Evolutionary conservation across 305 asterid species (phyloP).

Genomic region (Fraxinus nigra): DNA sequence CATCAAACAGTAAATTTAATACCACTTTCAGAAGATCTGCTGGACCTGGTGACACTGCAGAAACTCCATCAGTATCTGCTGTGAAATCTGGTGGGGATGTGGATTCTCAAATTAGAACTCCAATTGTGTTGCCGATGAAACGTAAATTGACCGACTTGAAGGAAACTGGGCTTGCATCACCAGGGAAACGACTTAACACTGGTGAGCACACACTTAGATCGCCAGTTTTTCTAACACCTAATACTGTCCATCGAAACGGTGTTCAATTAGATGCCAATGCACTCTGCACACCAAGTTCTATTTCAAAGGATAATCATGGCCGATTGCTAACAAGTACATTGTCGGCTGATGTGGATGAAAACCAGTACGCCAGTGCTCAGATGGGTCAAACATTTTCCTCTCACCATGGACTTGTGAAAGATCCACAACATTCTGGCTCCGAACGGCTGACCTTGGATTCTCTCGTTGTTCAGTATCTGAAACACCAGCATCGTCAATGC

Average conservation of each 20-base stretch:
- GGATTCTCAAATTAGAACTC: slow-evolving; percentile 62
- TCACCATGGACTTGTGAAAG: slow-evolving; percentile 55
- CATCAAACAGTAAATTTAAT: slow-evolving; percentile 43
- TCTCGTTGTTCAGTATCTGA: slow-evolving; percentile 85
- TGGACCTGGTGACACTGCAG: slow-evolving; percentile 39
- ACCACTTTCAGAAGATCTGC: slow-evolving; percentile 37
- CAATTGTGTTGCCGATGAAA: slow-evolving; percentile 78
- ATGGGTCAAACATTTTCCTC: slow-evolving; percentile 40
- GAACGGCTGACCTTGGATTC: slow-evolving; percentile 90
- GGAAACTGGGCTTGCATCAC: slow-evolving; percentile 47
- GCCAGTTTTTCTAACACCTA: slow-evolving; percentile 57
- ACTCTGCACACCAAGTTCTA: slow-evolving; percentile 45
- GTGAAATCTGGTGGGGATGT: slow-evolving; percentile 47
- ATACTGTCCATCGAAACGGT: slow-evolving; percentile 45
- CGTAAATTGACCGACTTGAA: slow-evolving; percentile 72
- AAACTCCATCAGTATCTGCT: slow-evolving; percentile 49
- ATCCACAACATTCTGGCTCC: slow-evolving; percentile 55
- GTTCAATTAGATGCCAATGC: slow-evolving; percentile 56
- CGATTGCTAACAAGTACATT: slow-evolving; percentile 36
- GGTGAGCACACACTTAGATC: slow-evolving; percentile 63
- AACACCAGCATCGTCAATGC: slow-evolving; percentile 98
- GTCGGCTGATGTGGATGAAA: slow-evolving; percentile 58
- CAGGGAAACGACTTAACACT: slow-evolving; percentile 69
- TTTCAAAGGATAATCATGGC: slow-evolving; percentile 47
- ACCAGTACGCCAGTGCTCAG: slow-evolving; percentile 27